These are phyloP conservation scores for Rhytidiadelphus loreus DNA, from an alignment of 225 moss, liverwort and hornwort species.

Conservation along the genomic window DNA sequence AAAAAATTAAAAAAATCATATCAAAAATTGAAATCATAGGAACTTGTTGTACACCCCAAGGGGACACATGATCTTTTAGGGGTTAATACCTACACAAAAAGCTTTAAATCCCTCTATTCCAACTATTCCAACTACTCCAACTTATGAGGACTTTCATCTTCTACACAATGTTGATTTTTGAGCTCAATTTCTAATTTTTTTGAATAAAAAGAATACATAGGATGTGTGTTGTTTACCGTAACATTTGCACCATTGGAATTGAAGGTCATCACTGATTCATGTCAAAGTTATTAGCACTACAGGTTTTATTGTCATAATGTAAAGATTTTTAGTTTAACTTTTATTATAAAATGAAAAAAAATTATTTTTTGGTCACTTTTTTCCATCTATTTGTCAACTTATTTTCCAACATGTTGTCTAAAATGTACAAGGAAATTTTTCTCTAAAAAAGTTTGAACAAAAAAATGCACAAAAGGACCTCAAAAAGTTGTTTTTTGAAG, in stretches of 20 bases:
- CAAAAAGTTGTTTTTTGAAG: background rate
- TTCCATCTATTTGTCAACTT: background rate
- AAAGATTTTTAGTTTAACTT: background rate
- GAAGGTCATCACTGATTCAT: background rate
- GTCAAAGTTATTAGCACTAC: background rate
- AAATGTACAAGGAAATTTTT: background rate
- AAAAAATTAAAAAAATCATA: too few relatives aligned
- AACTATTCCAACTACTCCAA: too few relatives aligned
- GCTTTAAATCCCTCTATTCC: background rate
- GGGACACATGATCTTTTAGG: too few relatives aligned
- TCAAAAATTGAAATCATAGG: too few relatives aligned
- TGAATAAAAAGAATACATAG: background rate
- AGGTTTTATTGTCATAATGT: background rate
- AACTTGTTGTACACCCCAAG: too few relatives aligned
- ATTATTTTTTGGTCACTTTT: background rate
- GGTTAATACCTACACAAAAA: background rate
- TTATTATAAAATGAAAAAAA: background rate
- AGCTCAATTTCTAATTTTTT: too few relatives aligned
- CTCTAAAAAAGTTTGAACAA: fast-evolving
- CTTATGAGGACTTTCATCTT: background rate
- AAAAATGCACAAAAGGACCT: fast-evolving
- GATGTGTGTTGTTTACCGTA: background rate
- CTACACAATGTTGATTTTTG: background rate
- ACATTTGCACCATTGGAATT: background rate
- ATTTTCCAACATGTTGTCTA: background rate